These are phyloP conservation scores for Prunus padus DNA, from an alignment of 306 rosid species.

Conservation along the genomic window DNA sequence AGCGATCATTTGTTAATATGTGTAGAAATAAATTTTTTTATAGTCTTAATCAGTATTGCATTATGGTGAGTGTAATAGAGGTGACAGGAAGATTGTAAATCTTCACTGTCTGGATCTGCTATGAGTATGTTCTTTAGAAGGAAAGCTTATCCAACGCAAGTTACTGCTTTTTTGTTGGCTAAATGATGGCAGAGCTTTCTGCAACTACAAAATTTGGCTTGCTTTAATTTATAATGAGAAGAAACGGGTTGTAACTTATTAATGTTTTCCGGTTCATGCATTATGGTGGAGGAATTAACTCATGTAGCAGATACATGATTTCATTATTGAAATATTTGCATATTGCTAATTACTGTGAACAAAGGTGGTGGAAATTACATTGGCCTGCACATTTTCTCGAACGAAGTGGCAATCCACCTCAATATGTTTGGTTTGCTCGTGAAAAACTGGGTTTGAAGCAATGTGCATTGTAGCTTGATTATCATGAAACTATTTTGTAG, in stretches of 20 bases:
- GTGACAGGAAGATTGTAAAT: slow-evolving; percentile 30
- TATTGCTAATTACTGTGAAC: too few relatives aligned
- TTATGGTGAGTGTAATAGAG: neutral
- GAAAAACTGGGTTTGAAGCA: too few relatives aligned
- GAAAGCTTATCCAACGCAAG: neutral
- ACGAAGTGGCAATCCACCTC: too few relatives aligned
- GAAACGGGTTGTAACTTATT: neutral
- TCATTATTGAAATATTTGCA: too few relatives aligned
- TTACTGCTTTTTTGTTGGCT: neutral
- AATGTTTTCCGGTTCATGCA: neutral
- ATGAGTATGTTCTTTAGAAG: slow-evolving; percentile 19
- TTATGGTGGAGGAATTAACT: neutral
- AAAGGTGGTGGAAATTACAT: too few relatives aligned
- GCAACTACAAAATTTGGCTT: neutral
- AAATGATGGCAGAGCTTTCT: neutral
- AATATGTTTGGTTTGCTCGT: too few relatives aligned
- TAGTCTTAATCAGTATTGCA: neutral
- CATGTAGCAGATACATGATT: too few relatives aligned
- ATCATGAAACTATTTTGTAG: too few relatives aligned
- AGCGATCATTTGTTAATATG: slow-evolving; percentile 41
- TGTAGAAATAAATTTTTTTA: slow-evolving; percentile 30
- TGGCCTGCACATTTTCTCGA: too few relatives aligned
- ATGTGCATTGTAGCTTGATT: too few relatives aligned
- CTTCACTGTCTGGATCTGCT: slow-evolving; percentile 29
- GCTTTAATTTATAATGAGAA: neutral